phyloP scores from a whole-genome alignment of 148 eudicot genomes.

The Rhododendron vialii region DNA sequence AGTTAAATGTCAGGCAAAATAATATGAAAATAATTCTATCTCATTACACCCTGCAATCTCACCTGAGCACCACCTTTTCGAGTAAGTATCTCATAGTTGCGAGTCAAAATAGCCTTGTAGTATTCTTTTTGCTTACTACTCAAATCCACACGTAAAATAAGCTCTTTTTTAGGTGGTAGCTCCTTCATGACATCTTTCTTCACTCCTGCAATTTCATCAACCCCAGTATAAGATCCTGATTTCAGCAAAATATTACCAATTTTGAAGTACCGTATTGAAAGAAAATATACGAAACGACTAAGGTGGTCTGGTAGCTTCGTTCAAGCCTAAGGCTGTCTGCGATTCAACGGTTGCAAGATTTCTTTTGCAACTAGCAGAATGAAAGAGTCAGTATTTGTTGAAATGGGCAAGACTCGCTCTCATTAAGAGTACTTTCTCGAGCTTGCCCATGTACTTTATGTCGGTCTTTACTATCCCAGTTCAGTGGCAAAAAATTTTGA shows the following conservation, averaged over 20 bases:
- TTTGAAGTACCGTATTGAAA: neutral
- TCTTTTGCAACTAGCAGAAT: too few relatives aligned
- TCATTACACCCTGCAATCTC: constrained; percentile 19
- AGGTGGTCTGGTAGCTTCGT: neutral
- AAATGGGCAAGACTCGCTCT: too few relatives aligned
- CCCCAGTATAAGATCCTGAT: neutral
- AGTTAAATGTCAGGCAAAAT: neutral
- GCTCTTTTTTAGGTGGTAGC: constrained; percentile 94
- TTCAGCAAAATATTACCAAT: neutral
- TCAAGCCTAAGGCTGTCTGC: neutral
- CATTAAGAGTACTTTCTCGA: too few relatives aligned
- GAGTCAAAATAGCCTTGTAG: constrained; percentile 94
- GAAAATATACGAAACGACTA: neutral
- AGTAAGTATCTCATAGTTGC: constrained; percentile 84
- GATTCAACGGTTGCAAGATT: neutral
- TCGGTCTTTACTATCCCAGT: neutral
- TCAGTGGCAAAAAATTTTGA: neutral
- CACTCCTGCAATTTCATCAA: constrained; percentile 54
- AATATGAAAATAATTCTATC: constrained; percentile 8
- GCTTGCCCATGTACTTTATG: too few relatives aligned
- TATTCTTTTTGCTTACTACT: constrained; percentile 97
- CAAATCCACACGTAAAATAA: constrained; percentile 86
- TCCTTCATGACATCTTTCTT: constrained; percentile 98
- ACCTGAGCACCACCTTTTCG: constrained; percentile 96
- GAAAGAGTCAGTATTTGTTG: neutral